Evolutionary conservation across 1,284 basidiomycete species (phyloP).

Genomic region (Pseudozyma flocculosa): DNA sequence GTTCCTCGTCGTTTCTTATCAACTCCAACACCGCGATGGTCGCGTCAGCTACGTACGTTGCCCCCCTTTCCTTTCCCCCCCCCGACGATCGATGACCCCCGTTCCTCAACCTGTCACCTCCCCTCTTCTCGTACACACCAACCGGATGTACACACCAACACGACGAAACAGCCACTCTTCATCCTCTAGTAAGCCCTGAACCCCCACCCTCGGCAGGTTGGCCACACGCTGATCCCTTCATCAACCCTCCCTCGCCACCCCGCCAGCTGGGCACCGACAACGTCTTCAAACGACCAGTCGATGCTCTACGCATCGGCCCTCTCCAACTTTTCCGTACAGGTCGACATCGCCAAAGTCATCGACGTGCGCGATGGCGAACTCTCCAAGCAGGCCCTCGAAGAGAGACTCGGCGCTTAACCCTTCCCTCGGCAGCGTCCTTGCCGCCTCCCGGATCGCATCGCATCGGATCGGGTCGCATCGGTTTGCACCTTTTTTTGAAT

Average conservation of each 20-base stretch:
- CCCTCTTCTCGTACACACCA: not conserved
- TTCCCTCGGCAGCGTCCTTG: too few species aligned
- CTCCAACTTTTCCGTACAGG: conserved; percentile 40
- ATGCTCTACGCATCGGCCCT: conserved; percentile 56
- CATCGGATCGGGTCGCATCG: too few species aligned
- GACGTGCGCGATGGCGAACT: conserved; percentile 48
- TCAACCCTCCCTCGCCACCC: too few species aligned
- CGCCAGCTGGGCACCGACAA: conserved; percentile 54
- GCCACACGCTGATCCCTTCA: not conserved
- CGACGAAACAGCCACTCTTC: conserved; percentile 39
- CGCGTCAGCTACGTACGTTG: conserved; percentile 68
- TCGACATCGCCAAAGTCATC: conserved; percentile 51
- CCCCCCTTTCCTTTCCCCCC: not conserved
- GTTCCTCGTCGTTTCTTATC: conserved; percentile 81
- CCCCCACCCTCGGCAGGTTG: not conserved
- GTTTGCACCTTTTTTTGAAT: too few species aligned
- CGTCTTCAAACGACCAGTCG: conserved; percentile 42
- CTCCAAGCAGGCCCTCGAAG: conserved; percentile 17
- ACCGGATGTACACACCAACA: too few species aligned
- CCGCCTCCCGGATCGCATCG: too few species aligned
- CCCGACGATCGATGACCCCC: not conserved
- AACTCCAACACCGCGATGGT: conserved; percentile 78
- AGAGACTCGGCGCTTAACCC: conserved; percentile 38
- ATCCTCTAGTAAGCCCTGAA: conserved; percentile 34
- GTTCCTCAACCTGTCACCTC: not conserved